These are phyloP conservation scores for Stemphylium lycopersici DNA, from an alignment of 2,329 filamentous ascomycete genomes.

Conservation along the genomic window DNA sequence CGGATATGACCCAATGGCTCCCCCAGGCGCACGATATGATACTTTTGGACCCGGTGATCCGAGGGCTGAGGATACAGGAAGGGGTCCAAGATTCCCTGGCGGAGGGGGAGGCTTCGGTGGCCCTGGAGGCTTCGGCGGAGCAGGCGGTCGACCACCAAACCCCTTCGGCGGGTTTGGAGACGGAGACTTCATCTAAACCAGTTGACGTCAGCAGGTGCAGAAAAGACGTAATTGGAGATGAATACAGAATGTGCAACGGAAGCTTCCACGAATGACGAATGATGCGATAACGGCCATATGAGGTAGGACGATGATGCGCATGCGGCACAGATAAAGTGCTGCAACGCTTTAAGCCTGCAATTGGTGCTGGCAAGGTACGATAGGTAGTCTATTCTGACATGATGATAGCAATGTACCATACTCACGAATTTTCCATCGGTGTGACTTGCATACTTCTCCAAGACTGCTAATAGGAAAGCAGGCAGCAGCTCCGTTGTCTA, in stretches of 20 bases:
- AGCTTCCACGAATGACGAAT: constrained; percentile 5
- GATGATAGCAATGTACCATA: not conserved
- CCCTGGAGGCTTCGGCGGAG: constrained; percentile 44
- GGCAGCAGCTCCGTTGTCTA: too few species aligned
- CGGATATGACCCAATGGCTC: constrained; percentile 72
- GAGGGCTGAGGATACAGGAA: constrained; percentile 46
- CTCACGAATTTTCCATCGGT: too few species aligned
- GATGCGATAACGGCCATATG: not conserved
- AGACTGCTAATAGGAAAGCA: too few species aligned
- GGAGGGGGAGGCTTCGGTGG: constrained; percentile 56
- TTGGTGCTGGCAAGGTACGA: not conserved
- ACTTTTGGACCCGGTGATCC: constrained; percentile 67
- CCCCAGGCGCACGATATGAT: constrained; percentile 91
- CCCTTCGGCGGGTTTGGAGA: constrained; percentile 66
- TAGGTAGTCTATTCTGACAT: not conserved
- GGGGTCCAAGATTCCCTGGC: constrained; percentile 40
- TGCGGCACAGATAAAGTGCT: constrained; percentile 7
- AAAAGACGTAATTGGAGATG: not conserved
- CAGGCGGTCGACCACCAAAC: constrained; percentile 59
- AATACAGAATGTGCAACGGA: not conserved
- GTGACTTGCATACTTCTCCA: too few species aligned
- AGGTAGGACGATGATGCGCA: not conserved
- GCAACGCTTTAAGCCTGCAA: not conserved
- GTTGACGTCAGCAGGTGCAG: not conserved
- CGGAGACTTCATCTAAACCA: constrained; percentile 61